Conservation (phyloP, 768 basidiomycete genomes). For the Lactarius pseudohatsudake region DNA sequence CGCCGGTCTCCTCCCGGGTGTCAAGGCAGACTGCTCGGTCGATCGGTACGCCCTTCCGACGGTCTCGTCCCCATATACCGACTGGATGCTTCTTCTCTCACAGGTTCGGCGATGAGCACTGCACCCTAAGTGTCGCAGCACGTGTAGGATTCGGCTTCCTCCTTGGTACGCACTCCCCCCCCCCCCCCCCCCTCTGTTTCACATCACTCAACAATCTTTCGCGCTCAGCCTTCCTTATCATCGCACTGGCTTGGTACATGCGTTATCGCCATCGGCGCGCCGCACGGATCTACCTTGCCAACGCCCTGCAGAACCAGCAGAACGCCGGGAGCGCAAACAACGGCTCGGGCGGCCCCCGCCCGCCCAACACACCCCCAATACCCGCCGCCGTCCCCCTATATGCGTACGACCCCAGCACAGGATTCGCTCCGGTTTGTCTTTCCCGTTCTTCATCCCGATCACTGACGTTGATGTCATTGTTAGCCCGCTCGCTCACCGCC, state of each 20-base stretch:
- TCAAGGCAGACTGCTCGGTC: constrained; percentile 9
- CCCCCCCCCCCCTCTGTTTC: no score
- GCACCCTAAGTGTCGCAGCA: constrained; percentile 8
- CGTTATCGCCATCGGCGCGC: constrained; percentile 3
- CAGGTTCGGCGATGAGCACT: background rate
- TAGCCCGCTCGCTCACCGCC: constrained; percentile 4
- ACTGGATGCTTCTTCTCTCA: background rate
- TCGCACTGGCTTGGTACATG: background rate
- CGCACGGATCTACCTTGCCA: background rate
- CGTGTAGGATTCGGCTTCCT: background rate
- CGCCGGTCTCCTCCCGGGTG: background rate
- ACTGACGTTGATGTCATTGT: background rate
- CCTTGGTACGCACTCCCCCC: background rate
- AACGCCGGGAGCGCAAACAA: background rate
- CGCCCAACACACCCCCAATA: constrained; percentile 2
- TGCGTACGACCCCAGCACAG: constrained; percentile 6
- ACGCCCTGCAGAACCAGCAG: background rate
- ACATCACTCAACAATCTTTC: background rate
- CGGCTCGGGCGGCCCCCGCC: no score
- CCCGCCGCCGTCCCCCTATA: background rate
- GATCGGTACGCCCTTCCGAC: background rate
- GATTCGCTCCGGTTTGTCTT: constrained; percentile 16
- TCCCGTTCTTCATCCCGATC: background rate
- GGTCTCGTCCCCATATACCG: background rate
- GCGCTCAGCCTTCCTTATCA: background rate